Evolutionary conservation across 768 basidiomycete species (phyloP).

Genomic region (Psilocybe cubensis): DNA sequence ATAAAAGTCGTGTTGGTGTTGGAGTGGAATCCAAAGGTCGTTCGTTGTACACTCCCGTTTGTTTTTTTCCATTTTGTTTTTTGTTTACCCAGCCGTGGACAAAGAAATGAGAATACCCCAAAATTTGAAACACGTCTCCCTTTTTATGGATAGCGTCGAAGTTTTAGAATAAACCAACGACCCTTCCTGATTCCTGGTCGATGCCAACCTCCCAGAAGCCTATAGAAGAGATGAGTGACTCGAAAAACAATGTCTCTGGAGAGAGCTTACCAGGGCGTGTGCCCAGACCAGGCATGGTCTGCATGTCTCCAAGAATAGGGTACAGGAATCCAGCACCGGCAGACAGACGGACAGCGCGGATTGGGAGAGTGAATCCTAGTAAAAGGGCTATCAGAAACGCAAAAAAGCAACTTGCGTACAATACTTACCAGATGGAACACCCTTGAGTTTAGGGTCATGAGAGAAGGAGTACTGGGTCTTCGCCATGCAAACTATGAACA

Average conservation of each 20-base stretch:
- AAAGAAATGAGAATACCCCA: background rate
- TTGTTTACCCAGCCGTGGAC: background rate
- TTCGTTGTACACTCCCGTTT: background rate
- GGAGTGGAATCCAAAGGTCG: conserved; percentile 7
- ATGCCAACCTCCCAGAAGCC: conserved; percentile 93
- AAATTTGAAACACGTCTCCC: background rate
- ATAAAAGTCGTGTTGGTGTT: too few relatives aligned
- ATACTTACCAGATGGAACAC: conserved; percentile 73
- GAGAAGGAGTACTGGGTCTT: conserved; percentile 99
- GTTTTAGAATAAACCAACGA: conserved; percentile 82
- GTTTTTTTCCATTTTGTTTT: background rate
- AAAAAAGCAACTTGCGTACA: background rate
- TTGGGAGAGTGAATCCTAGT: conserved; percentile 88
- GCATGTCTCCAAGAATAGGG: conserved; percentile 95
- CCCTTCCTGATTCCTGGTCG: conserved; percentile 77
- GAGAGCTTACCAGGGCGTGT: conserved; percentile 77
- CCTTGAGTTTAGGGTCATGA: conserved; percentile 90
- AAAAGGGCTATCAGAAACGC: background rate
- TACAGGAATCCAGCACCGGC: conserved; percentile 97
- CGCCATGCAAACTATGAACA: conserved; percentile 83
- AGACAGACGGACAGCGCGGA: conserved; percentile 83
- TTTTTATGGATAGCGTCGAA: conserved; percentile 1
- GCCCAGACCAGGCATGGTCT: conserved; percentile 96
- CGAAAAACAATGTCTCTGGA: conserved; percentile 14
- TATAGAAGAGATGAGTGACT: conserved; percentile 24